Conservation (phyloP, 2,329 filamentous ascomycete genomes). For the Talaromyces sp. region DNA sequence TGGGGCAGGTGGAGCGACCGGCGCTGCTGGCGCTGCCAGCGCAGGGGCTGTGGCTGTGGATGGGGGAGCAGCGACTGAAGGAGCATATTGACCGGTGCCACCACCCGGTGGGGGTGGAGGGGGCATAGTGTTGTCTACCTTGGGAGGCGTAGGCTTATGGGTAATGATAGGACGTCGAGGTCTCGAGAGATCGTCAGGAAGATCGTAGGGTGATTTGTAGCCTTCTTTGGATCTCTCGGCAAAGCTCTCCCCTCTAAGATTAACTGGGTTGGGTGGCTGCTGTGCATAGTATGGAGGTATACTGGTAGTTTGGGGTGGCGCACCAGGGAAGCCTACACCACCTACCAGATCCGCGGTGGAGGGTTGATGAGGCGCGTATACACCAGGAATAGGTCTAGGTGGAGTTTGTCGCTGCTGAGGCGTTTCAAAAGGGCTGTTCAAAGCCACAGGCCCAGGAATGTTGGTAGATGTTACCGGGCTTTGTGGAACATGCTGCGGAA, state of each 20-base stretch:
- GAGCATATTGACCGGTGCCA: conserved; percentile 43
- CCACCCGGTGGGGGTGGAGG: conserved; percentile 64
- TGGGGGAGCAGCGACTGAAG: conserved; percentile 21
- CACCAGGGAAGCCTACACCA: conserved; percentile 31
- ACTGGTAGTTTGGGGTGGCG: conserved; percentile 15
- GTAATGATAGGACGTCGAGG: conserved; percentile 66
- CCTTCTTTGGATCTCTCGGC: conserved; percentile 87
- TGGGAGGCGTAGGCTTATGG: conserved; percentile 55
- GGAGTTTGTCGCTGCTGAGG: conserved; percentile 22
- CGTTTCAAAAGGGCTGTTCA: conserved; percentile 33
- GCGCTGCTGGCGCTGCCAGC: conserved; percentile 18
- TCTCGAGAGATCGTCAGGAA: conserved; percentile 78
- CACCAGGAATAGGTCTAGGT: conserved; percentile 35
- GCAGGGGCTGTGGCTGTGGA: conserved; percentile 21
- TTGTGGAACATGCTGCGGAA: conserved; percentile 23
- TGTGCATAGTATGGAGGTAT: conserved; percentile 32
- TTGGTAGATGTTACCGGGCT: conserved; percentile 12
- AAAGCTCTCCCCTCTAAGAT: conserved; percentile 74
- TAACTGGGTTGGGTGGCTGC: conserved; percentile 33
- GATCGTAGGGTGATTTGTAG: conserved; percentile 91
- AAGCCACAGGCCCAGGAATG: conserved; percentile 7
- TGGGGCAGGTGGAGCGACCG: conserved; percentile 24
- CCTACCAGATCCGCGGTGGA: conserved; percentile 53
- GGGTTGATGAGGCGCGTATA: conserved; percentile 56
- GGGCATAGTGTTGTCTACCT: conserved; percentile 46